Evolutionary conservation across 495 filamentous ascomycete genomes (phyloP).

Genomic region (Aspergillus avenaceus): DNA sequence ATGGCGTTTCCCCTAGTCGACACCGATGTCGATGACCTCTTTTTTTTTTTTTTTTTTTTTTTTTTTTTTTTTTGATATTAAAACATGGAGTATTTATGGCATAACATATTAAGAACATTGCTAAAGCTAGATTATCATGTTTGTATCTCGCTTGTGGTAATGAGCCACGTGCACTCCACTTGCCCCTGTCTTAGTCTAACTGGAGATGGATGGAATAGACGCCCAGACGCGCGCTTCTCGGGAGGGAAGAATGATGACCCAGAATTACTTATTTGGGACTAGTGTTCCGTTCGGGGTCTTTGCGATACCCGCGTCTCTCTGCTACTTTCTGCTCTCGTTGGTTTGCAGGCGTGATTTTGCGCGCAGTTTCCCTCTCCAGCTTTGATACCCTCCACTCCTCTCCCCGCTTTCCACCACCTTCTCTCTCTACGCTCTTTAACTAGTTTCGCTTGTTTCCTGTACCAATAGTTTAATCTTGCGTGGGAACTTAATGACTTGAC

Average conservation of each 20-base stretch:
- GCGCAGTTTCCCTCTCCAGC: conserved; percentile 56
- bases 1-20: conserved; percentile 45
- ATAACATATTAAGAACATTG: conserved; percentile 12
- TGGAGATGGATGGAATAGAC: conserved; percentile 4
- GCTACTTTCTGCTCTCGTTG: conserved; percentile 29
- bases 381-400: conserved; percentile 56
- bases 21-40: conserved; percentile 34
- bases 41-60: conserved; percentile 18
- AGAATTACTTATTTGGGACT: conserved; percentile 32
- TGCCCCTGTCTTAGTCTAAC: background rate
- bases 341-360: conserved; percentile 28
- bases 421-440: conserved; percentile 30
- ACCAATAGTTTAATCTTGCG: conserved; percentile 53
- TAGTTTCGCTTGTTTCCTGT: conserved; percentile 40
- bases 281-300: conserved; percentile 42
- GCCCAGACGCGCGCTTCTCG: conserved; percentile 16
- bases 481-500: conserved; percentile 35
- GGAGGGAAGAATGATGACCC: conserved; percentile 26
- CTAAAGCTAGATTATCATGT: no score
- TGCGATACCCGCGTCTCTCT: conserved; percentile 36
- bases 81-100: conserved; percentile 23
- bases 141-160: background rate
- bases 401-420: conserved; percentile 34
- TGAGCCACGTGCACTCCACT: conserved; percentile 5
- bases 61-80: conserved; percentile 18